These are phyloP conservation scores for Erythrobasidium yunnanense DNA, from an alignment of 768 basidiomycete genomes.

Conservation along the genomic window DNA sequence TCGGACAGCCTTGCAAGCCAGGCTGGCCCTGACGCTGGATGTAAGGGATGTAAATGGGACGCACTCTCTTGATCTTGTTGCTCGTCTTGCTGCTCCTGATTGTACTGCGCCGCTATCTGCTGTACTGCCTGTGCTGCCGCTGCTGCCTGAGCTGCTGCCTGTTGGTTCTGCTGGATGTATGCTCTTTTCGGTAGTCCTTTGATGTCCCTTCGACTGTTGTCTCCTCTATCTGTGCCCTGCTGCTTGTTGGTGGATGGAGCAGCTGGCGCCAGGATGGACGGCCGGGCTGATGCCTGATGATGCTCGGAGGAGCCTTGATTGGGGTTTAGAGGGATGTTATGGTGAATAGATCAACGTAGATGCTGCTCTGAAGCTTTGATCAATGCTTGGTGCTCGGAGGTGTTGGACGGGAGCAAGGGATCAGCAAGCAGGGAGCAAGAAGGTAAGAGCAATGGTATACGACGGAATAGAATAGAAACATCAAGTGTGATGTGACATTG, in stretches of 20 bases:
- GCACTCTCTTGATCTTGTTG: constrained; percentile 14
- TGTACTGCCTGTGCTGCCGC: neutral
- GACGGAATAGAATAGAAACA: no score
- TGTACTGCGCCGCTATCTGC: neutral
- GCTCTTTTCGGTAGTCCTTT: constrained; percentile 16
- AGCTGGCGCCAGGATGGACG: no score
- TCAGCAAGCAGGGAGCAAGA: no score
- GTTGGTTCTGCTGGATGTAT: constrained; percentile 1
- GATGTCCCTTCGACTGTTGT: neutral
- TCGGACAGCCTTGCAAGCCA: neutral
- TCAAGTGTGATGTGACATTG: no score
- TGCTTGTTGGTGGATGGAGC: neutral
- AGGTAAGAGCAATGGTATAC: no score
- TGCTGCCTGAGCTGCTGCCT: neutral
- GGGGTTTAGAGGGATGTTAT: no score
- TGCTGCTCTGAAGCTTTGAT: no score
- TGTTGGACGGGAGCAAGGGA: no score
- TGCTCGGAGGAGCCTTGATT: no score
- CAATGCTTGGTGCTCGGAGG: no score
- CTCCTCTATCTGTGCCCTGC: neutral
- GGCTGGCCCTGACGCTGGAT: neutral
- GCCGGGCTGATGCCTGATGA: no score
- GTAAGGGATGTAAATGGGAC: neutral
- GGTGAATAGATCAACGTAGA: no score
- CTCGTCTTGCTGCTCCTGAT: constrained; percentile 1